Evolutionary conservation across 192 early-diverging fungal genomes (phyloP).

Genomic region (Podila clonocystis): DNA sequence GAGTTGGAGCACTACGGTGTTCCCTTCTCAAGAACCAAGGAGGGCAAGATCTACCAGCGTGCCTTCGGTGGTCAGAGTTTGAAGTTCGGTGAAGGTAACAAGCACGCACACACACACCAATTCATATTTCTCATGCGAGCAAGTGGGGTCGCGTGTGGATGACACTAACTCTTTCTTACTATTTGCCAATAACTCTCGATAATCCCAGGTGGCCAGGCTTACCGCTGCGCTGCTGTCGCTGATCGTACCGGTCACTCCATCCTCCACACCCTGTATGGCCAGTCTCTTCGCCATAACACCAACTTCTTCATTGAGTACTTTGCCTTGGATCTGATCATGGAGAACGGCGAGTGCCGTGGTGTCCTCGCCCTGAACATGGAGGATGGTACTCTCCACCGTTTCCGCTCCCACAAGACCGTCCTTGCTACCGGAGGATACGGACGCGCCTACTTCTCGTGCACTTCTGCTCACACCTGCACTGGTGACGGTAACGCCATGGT

Average conservation of each 20-base stretch:
- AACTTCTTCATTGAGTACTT: slow-evolving; percentile 99
- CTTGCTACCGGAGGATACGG: slow-evolving; percentile 99
- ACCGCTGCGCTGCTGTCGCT: slow-evolving; percentile 97
- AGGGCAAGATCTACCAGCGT: slow-evolving; percentile 99
- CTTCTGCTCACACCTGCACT: slow-evolving; percentile 98
- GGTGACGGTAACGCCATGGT: slow-evolving; percentile 99
- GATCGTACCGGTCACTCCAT: slow-evolving; percentile 99
- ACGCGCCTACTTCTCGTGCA: slow-evolving; percentile 98
- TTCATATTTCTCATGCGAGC: neutral
- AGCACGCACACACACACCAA: neutral
- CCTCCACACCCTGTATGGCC: slow-evolving; percentile 97
- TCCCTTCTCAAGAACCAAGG: slow-evolving; percentile 97
- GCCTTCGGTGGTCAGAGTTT: slow-evolving; percentile 98
- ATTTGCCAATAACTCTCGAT: neutral
- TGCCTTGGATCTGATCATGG: slow-evolving; percentile 98
- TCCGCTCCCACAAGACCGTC: slow-evolving; percentile 97
- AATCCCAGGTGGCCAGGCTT: slow-evolving; percentile 87
- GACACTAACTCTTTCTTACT: neutral
- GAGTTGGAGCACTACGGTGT: slow-evolving; percentile 99
- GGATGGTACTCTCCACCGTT: slow-evolving; percentile 98
- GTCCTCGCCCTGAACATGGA: slow-evolving; percentile 97
- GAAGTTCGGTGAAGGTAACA: slow-evolving; percentile 89
- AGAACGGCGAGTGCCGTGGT: slow-evolving; percentile 96
- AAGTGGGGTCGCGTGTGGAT: too few species aligned
- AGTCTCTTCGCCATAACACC: slow-evolving; percentile 95